phyloP scores from a whole-genome alignment of 202 grass and related monocot species.

The Zizania palustris region DNA sequence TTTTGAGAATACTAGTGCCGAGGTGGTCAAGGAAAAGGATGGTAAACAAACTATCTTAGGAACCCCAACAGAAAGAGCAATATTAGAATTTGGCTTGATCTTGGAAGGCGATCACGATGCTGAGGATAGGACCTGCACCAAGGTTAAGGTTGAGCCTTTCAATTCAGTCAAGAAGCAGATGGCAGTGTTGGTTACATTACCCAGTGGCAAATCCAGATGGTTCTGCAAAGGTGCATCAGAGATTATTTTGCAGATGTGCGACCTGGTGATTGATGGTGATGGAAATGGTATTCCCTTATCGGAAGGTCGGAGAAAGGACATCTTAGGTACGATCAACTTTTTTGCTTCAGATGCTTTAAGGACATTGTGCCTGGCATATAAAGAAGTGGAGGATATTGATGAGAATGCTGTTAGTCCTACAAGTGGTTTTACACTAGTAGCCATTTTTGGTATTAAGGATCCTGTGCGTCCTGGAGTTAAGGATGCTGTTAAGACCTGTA shows the following conservation, averaged over 20 bases:
- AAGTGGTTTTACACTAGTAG: conserved; percentile 74
- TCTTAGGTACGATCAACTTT: conserved; percentile 66
- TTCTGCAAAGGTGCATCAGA: conserved; percentile 87
- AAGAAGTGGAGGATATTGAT: conserved; percentile 60
- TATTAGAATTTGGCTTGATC: conserved; percentile 79
- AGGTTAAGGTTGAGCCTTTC: conserved; percentile 93
- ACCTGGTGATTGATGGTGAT: conserved; percentile 63
- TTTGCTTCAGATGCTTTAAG: conserved; percentile 86
- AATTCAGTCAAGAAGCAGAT: conserved; percentile 92
- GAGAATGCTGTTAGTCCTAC: conserved; percentile 59
- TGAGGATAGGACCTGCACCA: conserved; percentile 57
- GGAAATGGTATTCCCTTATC: conserved; percentile 62
- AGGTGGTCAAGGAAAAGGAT: conserved; percentile 70
- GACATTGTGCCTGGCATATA: conserved; percentile 80
- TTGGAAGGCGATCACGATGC: conserved; percentile 58
- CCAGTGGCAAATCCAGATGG: conserved; percentile 50
- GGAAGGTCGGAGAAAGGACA: conserved; percentile 50
- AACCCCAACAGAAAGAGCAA: conserved; percentile 81
- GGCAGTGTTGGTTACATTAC: conserved; percentile 67
- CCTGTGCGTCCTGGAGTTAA: conserved; percentile 78
- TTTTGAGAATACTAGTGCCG: conserved; percentile 82
- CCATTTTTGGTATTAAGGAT: conserved; percentile 91
- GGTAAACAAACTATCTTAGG: conserved; percentile 68
- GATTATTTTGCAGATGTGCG: conserved; percentile 80
- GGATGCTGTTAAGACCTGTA: conserved; percentile 75